Evolutionary conservation across 441 rosid species (phyloP).

Genomic region (Corymbia citriodora): DNA sequence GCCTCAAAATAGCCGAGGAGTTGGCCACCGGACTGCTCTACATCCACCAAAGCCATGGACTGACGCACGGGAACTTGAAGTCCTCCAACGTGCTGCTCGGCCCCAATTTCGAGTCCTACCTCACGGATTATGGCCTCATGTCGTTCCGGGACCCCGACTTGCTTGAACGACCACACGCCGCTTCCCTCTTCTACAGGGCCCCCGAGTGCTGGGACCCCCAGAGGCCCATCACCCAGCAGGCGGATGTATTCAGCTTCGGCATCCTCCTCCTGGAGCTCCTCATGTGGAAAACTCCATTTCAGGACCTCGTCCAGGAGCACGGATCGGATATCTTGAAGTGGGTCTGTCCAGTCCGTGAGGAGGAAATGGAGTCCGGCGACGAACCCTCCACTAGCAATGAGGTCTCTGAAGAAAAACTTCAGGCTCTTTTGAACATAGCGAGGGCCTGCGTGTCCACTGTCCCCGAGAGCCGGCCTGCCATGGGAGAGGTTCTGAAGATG

Average conservation of each 20-base stretch:
- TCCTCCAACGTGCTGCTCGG: conserved; percentile 85
- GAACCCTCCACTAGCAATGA: conserved; percentile 86
- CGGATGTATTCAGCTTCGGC: conserved; percentile 93
- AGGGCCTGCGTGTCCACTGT: conserved; percentile 62
- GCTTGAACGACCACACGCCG: conserved; percentile 57
- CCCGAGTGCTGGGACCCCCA: conserved; percentile 68
- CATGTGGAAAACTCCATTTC: conserved; percentile 88
- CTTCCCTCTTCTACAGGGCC: conserved; percentile 75
- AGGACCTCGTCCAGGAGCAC: conserved; percentile 84
- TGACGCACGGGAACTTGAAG: conserved; percentile 89
- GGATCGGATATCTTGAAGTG: conserved; percentile 85
- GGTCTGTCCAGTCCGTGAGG: conserved; percentile 83
- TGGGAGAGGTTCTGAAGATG: conserved; percentile 87
- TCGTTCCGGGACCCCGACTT: conserved; percentile 67
- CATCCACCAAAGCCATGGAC: conserved; percentile 80
- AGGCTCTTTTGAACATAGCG: conserved; percentile 74
- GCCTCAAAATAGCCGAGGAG: conserved; percentile 96
- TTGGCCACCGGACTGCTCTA: conserved; percentile 78
- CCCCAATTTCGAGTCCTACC: conserved; percentile 90
- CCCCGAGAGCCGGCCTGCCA: conserved; percentile 69
- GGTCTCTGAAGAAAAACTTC: conserved; percentile 83
- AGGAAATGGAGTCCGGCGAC: conserved; percentile 84
- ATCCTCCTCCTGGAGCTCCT: conserved; percentile 84
- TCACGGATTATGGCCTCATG: conserved; percentile 75
- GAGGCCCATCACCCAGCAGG: conserved; percentile 60